Evolutionary conservation across 345 rosid genomes (phyloP), one percentile per base, ranked within the genome.

Genomic region (Linum tenue): DNA sequence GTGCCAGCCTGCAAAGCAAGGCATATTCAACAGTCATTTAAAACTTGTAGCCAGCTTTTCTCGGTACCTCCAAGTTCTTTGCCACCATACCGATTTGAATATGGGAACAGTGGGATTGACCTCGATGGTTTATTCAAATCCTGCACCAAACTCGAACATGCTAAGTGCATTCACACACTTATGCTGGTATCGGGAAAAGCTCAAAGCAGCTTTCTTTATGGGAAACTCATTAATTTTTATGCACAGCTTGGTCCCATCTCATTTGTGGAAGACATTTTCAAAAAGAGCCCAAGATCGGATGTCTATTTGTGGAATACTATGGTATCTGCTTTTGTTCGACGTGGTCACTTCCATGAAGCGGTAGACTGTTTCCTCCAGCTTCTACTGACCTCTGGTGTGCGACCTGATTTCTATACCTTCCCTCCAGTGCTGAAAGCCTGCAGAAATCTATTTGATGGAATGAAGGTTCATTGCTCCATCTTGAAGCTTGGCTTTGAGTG

Each of bases 341-440:
- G 71, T 40, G 73, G 77, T 16, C 50, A 41, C 50, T 80, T 59
- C 55, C 37, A 39, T 3, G 77, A 77, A 69, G 86, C 80, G 66
- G n/a, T 80, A 14, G 73, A 62, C 55, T 81, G 78, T 70, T 86
- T 83, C 76, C 65, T 69, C 55, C 64, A 68, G 50, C 75, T 83
- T 48, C 66, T 64, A 56, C 41, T 64, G 64, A 75, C 73, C 31
- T 86, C 88, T 39, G 87, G 81, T 36, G 69, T 75, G 68, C 84
- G 81, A 65, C 94, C 88, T 62, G 87, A 83, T 75, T 85, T 78
- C 3, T 70, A 88, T 70, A 88, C 97, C 0, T 56, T 86, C 70
- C 88, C 90, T 39, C 83, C 97, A 1, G 69, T 84, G 72, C 78
- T 91, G 77, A 95, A 95, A 62, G 84, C 94, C 35, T 82, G 86